These are phyloP conservation scores for Poronia punctata DNA, from an alignment of 495 filamentous ascomycete genomes.

Conservation along the genomic window DNA sequence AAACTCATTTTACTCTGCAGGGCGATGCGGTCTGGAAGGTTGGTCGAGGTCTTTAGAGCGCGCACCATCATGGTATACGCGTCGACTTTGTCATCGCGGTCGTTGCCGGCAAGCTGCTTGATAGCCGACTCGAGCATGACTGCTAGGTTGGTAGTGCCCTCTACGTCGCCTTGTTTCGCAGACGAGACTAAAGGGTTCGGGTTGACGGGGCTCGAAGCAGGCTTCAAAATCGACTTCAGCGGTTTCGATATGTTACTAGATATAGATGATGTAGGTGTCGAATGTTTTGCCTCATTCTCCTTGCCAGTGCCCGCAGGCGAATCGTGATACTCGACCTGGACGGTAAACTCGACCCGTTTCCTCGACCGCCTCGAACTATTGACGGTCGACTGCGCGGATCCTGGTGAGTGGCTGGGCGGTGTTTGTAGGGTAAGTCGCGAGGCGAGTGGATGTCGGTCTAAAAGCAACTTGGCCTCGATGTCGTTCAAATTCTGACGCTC, in stretches of 20 bases:
- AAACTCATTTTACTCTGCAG: conserved; percentile 67
- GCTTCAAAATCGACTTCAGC: conserved; percentile 83
- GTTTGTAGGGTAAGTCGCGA: conserved; percentile 36
- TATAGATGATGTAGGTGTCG: conserved; percentile 51
- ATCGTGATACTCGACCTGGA: conserved; percentile 64
- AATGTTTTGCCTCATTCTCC: conserved; percentile 30
- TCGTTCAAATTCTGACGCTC: conserved; percentile 41
- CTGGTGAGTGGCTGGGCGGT: conserved; percentile 41
- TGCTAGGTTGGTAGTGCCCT: conserved; percentile 43
- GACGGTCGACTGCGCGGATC: conserved; percentile 52
- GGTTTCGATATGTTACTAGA: conserved; percentile 56
- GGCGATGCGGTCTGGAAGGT: conserved; percentile 60
- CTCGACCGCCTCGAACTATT: conserved; percentile 43
- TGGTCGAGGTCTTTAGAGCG: conserved; percentile 71
- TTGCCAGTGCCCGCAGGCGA: conserved; percentile 43
- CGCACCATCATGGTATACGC: conserved; percentile 73
- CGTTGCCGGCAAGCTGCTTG: conserved; percentile 66
- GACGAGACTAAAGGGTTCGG: conserved; percentile 37
- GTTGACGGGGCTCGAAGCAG: conserved; percentile 28
- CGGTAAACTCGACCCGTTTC: conserved; percentile 74
- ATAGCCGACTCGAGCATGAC: conserved; percentile 79
- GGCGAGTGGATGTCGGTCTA: conserved; percentile 25
- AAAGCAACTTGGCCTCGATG: conserved; percentile 13
- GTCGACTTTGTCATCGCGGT: conserved; percentile 66
- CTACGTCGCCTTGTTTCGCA: conserved; percentile 28